phyloP scores from a whole-genome alignment of 768 basidiomycete species.

The Porphyrellus cyaneotinctus region DNA sequence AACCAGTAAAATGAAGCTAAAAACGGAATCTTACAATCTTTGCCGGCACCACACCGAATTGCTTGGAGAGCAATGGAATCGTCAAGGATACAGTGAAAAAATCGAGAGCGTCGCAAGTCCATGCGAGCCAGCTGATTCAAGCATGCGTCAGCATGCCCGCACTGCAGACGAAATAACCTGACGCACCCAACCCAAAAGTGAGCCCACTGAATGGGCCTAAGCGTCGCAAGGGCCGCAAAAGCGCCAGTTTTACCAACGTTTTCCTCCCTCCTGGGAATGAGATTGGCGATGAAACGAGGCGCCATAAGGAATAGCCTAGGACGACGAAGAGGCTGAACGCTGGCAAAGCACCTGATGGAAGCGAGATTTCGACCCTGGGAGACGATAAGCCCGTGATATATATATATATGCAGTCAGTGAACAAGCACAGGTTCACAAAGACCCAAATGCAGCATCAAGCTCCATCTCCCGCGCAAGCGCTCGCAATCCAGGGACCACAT shows the following conservation, averaged over 20 bases:
- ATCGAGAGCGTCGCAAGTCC: slow-evolving; percentile 85
- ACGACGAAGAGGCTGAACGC: background rate
- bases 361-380: too few species aligned
- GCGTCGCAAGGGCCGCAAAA: slow-evolving; percentile 37
- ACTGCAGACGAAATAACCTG: background rate
- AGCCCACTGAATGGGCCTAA: slow-evolving; percentile 54
- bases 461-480: slow-evolving; percentile 2
- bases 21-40: slow-evolving; percentile 37
- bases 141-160: background rate
- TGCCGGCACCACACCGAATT: slow-evolving; percentile 44
- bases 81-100: slow-evolving; percentile 76
- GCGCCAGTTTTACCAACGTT: slow-evolving; percentile 32
- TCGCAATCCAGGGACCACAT: slow-evolving; percentile 16
- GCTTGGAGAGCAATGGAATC: slow-evolving; percentile 42
- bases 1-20: background rate
- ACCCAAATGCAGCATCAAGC: slow-evolving; percentile 12
- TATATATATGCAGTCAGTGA: slow-evolving; percentile 3
- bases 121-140: slow-evolving; percentile 68
- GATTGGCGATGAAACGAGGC: slow-evolving; percentile 40
- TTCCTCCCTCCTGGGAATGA: slow-evolving; percentile 47
- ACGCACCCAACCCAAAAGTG: slow-evolving; percentile 56
- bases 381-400: slow-evolving; percentile 3
- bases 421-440: slow-evolving; percentile 7
- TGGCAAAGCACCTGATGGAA: background rate
- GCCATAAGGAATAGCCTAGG: background rate